Conservation (phyloP, 176 grass and related monocot species). For the Aegilops speltoides region DNA sequence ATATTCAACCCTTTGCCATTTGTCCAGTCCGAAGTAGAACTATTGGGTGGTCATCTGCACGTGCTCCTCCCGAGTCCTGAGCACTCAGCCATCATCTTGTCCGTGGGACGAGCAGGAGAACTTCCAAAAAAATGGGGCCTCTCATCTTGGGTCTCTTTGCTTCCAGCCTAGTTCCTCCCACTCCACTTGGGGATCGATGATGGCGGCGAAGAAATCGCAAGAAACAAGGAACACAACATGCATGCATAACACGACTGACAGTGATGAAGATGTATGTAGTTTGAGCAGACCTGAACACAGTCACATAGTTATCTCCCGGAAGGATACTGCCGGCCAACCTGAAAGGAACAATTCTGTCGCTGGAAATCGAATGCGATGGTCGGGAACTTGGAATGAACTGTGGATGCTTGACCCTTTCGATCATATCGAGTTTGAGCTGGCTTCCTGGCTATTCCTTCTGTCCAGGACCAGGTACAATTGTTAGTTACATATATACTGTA, state of each 20-base stretch:
- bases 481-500: not conserved
- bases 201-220: constrained; percentile 2
- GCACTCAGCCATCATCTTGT: constrained; percentile 4
- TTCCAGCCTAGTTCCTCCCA: constrained; percentile 15
- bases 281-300: constrained; percentile 31
- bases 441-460: not conserved
- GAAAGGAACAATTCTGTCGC: constrained; percentile 11
- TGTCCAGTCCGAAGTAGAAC: constrained; percentile 30
- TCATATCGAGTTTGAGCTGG: not conserved
- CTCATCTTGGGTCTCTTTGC: constrained; percentile 13
- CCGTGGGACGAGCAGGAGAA: constrained; percentile 1
- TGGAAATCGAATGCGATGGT: not conserved
- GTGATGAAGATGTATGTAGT: not conserved
- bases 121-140: not conserved
- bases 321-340: not conserved
- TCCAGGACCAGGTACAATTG: constrained; percentile 1
- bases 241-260: not conserved
- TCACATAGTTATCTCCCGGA: not conserved
- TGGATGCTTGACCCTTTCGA: constrained; percentile 20
- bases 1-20: not conserved
- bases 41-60: constrained; percentile 24
- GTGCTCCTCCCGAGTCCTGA: not conserved
- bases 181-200: not conserved
- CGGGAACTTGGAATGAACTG: not conserved
- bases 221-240: constrained; percentile 2